Evolutionary conservation across 805 yeast genomes (phyloP).

Genomic region (Saccharomycopsis lassenensis): DNA sequence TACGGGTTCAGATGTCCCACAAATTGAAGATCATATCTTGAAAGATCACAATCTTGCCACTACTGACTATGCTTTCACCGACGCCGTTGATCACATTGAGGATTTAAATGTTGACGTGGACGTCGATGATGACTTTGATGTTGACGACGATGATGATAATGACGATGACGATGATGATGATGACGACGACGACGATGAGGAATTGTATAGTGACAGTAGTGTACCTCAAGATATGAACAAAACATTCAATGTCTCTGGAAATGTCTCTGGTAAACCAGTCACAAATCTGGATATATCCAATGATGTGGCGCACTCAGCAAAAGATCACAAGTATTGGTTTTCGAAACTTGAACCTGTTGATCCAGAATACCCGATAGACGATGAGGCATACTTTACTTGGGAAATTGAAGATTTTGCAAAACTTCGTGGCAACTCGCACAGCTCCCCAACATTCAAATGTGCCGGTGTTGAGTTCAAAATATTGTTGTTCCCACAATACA

Average conservation of each 20-base stretch:
- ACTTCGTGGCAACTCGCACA: conserved; percentile 22
- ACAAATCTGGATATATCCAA: not conserved
- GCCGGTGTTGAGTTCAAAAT: conserved; percentile 62
- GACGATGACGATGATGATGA: conserved; percentile 8
- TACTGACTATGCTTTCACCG: no score
- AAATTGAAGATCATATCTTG: no score
- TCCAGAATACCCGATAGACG: conserved; percentile 15
- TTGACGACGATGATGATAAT: conserved; percentile 5
- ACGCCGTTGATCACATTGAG: no score
- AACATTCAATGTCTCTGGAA: no score
- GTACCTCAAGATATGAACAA: conserved; percentile 5
- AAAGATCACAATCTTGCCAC: no score
- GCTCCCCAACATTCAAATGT: conserved; percentile 37
- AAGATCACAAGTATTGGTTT: conserved; percentile 7
- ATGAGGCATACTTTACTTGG: conserved; percentile 30
- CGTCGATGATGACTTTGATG: conserved; percentile 5
- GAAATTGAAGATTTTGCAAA: conserved; percentile 25
- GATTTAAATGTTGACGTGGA: no score
- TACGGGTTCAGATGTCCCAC: no score
- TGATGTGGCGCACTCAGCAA: conserved; percentile 3
- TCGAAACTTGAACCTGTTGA: conserved; percentile 1
- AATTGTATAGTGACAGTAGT: not conserved
- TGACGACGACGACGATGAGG: conserved; percentile 3
- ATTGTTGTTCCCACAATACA: conserved; percentile 70
- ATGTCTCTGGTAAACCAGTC: no score